Conservation (phyloP, 139 green algal species). For the Trebouxia sp. region DNA sequence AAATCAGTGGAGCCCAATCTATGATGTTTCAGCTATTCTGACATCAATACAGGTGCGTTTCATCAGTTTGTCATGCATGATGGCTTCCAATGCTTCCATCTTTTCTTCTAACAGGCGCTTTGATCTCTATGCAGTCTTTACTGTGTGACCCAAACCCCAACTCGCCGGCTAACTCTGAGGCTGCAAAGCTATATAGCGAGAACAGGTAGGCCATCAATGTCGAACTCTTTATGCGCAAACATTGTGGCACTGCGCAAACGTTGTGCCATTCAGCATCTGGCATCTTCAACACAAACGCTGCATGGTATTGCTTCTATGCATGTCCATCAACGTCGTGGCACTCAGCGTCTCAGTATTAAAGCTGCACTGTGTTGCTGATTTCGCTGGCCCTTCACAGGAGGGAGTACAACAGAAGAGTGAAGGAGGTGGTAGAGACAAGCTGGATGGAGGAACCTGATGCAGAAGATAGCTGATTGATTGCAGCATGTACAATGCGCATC, state of each 20-base stretch:
- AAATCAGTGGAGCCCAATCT: conserved; percentile 99
- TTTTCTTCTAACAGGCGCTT: not conserved
- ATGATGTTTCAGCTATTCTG: conserved; percentile 95
- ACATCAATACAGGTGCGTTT: conserved; percentile 91
- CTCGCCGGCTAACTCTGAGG: conserved; percentile 96
- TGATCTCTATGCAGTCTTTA: conserved; percentile 79
- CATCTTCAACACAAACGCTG: too few relatives aligned
- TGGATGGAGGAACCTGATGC: conserved; percentile 42
- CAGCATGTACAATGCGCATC: too few relatives aligned
- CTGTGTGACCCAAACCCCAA: conserved; percentile 98
- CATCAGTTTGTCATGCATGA: not conserved
- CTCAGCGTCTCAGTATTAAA: too few relatives aligned
- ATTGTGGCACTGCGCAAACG: too few relatives aligned
- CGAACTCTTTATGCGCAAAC: too few relatives aligned
- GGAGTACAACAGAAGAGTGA: conserved; percentile 92
- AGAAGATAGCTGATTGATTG: not conserved
- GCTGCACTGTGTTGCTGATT: too few relatives aligned
- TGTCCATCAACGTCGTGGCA: too few relatives aligned
- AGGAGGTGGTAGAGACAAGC: conserved; percentile 85
- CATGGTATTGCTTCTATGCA: too few relatives aligned
- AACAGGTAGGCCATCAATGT: conserved; percentile 62
- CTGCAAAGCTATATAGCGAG: conserved; percentile 89
- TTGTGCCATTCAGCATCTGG: too few relatives aligned
- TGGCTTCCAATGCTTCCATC: not conserved
- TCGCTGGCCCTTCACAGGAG: too few relatives aligned